Conservation (phyloP, 2,329 filamentous ascomycete genomes). For the Colletotrichum sojae region DNA sequence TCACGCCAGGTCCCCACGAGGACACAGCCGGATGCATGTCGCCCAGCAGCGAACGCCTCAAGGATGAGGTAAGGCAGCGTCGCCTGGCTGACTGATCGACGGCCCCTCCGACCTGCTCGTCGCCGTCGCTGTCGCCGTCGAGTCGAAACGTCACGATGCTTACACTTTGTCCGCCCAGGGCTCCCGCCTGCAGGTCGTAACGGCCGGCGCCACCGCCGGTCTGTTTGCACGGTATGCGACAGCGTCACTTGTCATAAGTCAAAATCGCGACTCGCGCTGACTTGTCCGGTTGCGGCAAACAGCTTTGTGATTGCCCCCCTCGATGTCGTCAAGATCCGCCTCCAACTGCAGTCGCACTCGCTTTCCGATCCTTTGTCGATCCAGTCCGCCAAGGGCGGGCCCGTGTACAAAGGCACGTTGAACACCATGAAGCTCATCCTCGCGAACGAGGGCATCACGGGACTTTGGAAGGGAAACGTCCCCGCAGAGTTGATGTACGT, state of each 20-base stretch:
- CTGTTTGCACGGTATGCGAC: conserved; percentile 85
- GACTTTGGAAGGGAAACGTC: conserved; percentile 97
- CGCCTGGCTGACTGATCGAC: conserved; percentile 9
- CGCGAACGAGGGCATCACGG: conserved; percentile 84
- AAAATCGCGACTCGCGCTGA: conserved; percentile 38
- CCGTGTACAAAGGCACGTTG: conserved; percentile 81
- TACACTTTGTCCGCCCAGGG: conserved; percentile 55
- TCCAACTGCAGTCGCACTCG: conserved; percentile 92
- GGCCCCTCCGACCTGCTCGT: conserved; percentile 14
- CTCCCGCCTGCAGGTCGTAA: conserved; percentile 68
- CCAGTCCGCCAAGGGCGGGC: conserved; percentile 60
- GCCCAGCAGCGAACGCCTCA: conserved; percentile 60
- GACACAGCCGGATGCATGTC: conserved; percentile 53
- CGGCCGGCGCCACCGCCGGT: conserved; percentile 77
- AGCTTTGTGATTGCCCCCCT: conserved; percentile 95
- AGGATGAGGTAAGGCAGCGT: conserved; percentile 67
- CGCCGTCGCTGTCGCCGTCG: not conserved
- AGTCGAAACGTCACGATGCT: conserved; percentile 32
- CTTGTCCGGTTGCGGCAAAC: conserved; percentile 24
- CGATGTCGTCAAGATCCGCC: conserved; percentile 97
- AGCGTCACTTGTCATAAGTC: conserved; percentile 14
- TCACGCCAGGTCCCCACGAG: conserved; percentile 34
- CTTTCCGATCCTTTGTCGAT: conserved; percentile 80
- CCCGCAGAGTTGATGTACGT: conserved; percentile 96
- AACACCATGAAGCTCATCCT: conserved; percentile 84